Evolutionary conservation across 2,329 filamentous ascomycete species (phyloP), one percentile per base, ranked within the genome.

Genomic region (Juglanconis oblonga): DNA sequence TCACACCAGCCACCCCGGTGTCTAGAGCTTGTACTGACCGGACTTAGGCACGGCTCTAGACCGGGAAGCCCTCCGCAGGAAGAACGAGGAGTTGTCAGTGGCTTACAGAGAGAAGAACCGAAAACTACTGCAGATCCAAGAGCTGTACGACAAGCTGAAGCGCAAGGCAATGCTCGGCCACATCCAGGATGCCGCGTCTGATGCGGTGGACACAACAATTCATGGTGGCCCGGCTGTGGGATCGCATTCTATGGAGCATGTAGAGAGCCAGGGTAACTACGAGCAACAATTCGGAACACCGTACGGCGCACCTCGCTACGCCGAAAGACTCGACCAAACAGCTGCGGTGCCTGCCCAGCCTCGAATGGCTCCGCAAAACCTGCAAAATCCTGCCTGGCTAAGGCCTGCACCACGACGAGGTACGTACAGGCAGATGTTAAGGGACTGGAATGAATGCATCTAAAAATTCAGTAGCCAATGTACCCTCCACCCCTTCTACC

Each of bases 71-170:
- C 75, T 94, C 10, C 79, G 86, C 55, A 81, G 83, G 52, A 92
- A 90, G 72, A 90, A 92, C 64, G 82, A 90, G 17, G 89, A 94
- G 40, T 76, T 96, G 1, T 77, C 80, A 4, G 80, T 86, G 29
- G 80, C 85, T 4, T 87, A 86, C 67, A 83, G 83, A 58, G 88
- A 92, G 29, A 95, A 94, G 71, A 86, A 77, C 65, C 86, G 83
- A 51, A 89, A 87, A 60, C 81, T 90, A 3, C 74, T 86, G 5
- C 87, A 91, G 62, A 83, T 86, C 3, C 90, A 92, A 66, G 83
- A 86, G 63, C 74, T 86, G 2, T 87, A 87, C 63, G 82, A 86
- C 67, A 86, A 81, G 62, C 72, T 86, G 51, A 87, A 86, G 67
- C 75, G 81, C 50, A 81, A 78, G 60, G 79, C 78, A 1, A 79